These are phyloP conservation scores for Pichia eremophila DNA, from an alignment of 805 yeast species.

Conservation along the genomic window DNA sequence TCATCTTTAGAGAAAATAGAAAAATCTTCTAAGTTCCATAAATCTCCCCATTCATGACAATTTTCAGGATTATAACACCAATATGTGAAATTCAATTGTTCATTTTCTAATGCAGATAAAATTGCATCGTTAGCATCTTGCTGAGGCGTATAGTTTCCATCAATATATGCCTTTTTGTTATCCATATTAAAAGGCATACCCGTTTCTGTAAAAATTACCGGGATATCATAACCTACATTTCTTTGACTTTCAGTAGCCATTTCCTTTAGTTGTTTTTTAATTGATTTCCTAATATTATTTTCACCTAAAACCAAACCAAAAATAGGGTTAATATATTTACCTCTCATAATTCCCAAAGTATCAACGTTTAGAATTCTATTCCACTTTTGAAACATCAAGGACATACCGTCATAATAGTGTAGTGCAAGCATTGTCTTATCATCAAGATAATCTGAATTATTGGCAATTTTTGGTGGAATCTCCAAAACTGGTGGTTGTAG, in stretches of 20 bases:
- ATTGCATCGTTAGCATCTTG: constrained; percentile 79
- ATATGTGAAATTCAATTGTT: constrained; percentile 60
- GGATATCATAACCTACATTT: constrained; percentile 53
- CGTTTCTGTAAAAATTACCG: constrained; percentile 82
- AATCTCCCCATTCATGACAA: constrained; percentile 79
- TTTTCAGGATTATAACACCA: constrained; percentile 81
- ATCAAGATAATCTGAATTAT: constrained; percentile 43
- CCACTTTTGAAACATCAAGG: constrained; percentile 89
- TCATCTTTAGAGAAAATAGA: constrained; percentile 77
- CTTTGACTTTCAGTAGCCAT: constrained; percentile 56
- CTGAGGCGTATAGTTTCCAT: constrained; percentile 65
- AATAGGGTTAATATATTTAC: constrained; percentile 61
- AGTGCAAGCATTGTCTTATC: constrained; percentile 66
- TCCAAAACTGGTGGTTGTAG: constrained; percentile 79
- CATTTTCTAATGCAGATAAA: constrained; percentile 67
- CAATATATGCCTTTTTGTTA: constrained; percentile 55
- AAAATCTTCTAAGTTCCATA: constrained; percentile 91
- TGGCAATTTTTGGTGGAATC: constrained; percentile 58
- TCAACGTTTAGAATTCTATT: constrained; percentile 74
- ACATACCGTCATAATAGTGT: constrained; percentile 92
- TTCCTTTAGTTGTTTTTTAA: constrained; percentile 57
- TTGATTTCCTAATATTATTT: constrained; percentile 59
- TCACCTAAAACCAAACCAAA: constrained; percentile 80
- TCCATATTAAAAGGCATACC: constrained; percentile 98
- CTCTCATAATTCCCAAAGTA: constrained; percentile 79